These are phyloP conservation scores for Boletus subparvulus DNA, from an alignment of 768 basidiomycete genomes.

Conservation along the genomic window DNA sequence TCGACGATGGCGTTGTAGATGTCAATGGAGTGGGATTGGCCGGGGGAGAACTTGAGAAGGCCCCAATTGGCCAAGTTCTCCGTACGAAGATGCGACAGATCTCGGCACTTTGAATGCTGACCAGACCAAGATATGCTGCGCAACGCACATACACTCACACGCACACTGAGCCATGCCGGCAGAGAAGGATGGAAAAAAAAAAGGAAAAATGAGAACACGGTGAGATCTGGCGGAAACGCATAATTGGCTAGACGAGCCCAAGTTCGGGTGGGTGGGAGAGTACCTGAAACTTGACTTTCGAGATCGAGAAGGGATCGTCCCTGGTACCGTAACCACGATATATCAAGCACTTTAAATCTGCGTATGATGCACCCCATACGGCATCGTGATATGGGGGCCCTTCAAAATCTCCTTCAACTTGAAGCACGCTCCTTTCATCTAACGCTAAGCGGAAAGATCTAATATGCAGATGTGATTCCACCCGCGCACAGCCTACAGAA, in stretches of 20 bases:
- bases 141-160: slow-evolving; percentile 19
- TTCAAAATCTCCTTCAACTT: slow-evolving; percentile 24
- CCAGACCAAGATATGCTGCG: slow-evolving; percentile 13
- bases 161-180: slow-evolving; percentile 24
- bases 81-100: slow-evolving; percentile 27
- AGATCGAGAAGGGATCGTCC: slow-evolving; percentile 40
- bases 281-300: slow-evolving; percentile 37
- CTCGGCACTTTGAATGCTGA: slow-evolving; percentile 17
- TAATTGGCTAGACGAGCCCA: slow-evolving; percentile 27
- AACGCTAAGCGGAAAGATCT: slow-evolving; percentile 38
- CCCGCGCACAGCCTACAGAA: slow-evolving; percentile 25
- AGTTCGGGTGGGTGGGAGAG: slow-evolving; percentile 30
- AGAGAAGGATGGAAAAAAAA: slow-evolving; percentile 19
- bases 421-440: slow-evolving; percentile 35
- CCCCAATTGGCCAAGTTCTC: slow-evolving; percentile 24
- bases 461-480: slow-evolving; percentile 33
- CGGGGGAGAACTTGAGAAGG: slow-evolving; percentile 28
- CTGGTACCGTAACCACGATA: slow-evolving; percentile 36
- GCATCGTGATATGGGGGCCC: slow-evolving; percentile 32
- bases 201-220: slow-evolving; percentile 4
- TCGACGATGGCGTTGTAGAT: slow-evolving; percentile 35
- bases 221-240: slow-evolving; percentile 23
- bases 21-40: slow-evolving; percentile 32
- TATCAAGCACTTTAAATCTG: slow-evolving; percentile 36
- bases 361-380: slow-evolving; percentile 35